A percentile compares a stretch with the other conserved stretches of the same genome.
Evolutionary conservation across 2,329 filamentous ascomycete species (phyloP).

Genomic region (Phyllosticta citrichinensis): DNA sequence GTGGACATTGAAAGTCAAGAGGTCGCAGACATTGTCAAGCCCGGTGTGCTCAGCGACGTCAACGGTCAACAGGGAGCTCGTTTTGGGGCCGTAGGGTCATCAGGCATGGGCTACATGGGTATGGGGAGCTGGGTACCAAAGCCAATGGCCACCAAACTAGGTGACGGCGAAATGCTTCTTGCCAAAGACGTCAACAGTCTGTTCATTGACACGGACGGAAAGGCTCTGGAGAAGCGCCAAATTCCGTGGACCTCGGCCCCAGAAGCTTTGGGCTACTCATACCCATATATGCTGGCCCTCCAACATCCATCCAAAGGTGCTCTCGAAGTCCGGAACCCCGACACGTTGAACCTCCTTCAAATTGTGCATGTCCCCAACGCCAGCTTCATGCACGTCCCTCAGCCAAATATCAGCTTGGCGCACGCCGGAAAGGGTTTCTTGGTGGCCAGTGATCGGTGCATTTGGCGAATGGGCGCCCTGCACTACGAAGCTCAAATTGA

Average conservation of each 20-base stretch:
- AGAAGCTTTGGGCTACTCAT: constrained; percentile 89
- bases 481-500: constrained; percentile 86
- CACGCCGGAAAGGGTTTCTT: constrained; percentile 95
- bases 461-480: constrained; percentile 93
- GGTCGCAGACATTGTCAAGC: constrained; percentile 68
- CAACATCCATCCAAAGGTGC: constrained; percentile 74
- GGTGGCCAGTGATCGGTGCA: constrained; percentile 77
- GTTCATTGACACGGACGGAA: constrained; percentile 78
- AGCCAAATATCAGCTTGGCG: constrained; percentile 85
- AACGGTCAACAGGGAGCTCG: constrained; percentile 57
- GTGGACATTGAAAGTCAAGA: constrained; percentile 70
- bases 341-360: constrained; percentile 83
- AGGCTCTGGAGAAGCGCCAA: constrained; percentile 70
- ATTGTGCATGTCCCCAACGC: constrained; percentile 73
- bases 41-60: constrained; percentile 58
- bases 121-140: constrained; percentile 86
- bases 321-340: constrained; percentile 84
- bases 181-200: constrained; percentile 96
- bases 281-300: constrained; percentile 85
- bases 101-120: constrained; percentile 94
- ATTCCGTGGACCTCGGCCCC: constrained; percentile 87
- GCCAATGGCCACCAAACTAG: constrained; percentile 73
- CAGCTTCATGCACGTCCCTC: constrained; percentile 78
- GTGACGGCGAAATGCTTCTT: constrained; percentile 77
- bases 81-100: constrained; percentile 73